Conservation (phyloP, 768 basidiomycete genomes). For the Leucosporidium creatinivorum region DNA sequence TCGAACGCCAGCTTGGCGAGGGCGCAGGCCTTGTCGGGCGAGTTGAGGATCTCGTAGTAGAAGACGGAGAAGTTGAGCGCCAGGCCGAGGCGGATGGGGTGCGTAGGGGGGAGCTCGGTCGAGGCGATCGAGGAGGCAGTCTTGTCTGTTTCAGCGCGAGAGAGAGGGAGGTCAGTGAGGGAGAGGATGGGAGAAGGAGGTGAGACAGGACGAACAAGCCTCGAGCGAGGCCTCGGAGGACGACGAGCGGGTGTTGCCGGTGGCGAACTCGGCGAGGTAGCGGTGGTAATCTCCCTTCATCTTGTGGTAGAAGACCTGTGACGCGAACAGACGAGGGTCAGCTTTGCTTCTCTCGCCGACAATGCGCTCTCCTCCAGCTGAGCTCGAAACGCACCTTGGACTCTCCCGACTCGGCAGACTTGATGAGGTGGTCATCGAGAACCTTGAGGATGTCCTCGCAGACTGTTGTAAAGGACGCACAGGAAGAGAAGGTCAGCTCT, state of each 20-base stretch:
- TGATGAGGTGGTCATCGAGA: slow-evolving; percentile 94
- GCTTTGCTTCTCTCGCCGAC: neutral
- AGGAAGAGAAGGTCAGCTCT: neutral
- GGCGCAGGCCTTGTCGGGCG: slow-evolving; percentile 95
- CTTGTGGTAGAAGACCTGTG: slow-evolving; percentile 32
- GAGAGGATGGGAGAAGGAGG: neutral
- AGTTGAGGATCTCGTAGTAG: slow-evolving; percentile 99
- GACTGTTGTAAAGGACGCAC: slow-evolving; percentile 42
- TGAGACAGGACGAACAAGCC: slow-evolving; percentile 47
- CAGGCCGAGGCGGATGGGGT: slow-evolving; percentile 96
- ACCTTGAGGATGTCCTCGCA: slow-evolving; percentile 98
- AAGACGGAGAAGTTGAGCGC: slow-evolving; percentile 99
- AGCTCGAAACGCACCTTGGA: slow-evolving; percentile 85
- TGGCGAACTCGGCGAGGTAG: slow-evolving; percentile 97
- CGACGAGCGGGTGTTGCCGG: slow-evolving; percentile 93
- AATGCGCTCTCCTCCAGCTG: neutral
- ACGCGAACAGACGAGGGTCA: slow-evolving; percentile 1
- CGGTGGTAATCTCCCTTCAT: slow-evolving; percentile 99
- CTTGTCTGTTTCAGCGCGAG: slow-evolving; percentile 53
- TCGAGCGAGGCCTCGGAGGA: slow-evolving; percentile 95
- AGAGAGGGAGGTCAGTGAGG: slow-evolving; percentile 27
- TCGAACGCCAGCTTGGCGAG: slow-evolving; percentile 97
- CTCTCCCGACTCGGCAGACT: slow-evolving; percentile 91
- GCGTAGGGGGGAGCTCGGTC: slow-evolving; percentile 85
- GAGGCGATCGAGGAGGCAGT: slow-evolving; percentile 94